Percentiles rank a stretch among this genome's conserved stretches.
Conservation (phyloP, 805 yeast genomes). For the Starmerella bombi region DNA sequence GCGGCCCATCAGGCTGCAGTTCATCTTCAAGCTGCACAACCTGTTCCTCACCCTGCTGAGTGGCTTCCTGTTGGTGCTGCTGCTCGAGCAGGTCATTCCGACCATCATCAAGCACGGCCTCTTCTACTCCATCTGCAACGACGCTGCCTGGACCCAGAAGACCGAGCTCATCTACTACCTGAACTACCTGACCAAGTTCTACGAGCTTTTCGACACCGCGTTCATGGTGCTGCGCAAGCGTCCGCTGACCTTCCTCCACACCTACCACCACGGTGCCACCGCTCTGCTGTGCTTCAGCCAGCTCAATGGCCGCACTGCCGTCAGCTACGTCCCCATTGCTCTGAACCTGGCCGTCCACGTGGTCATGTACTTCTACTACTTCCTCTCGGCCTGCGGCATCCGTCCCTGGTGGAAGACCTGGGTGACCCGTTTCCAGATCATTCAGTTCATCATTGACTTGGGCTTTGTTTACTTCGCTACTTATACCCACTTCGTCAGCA, state of each 20-base stretch:
- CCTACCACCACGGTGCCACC: constrained; percentile 97
- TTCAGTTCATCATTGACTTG: constrained; percentile 82
- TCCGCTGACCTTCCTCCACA: constrained; percentile 82
- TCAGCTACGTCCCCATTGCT: constrained; percentile 88
- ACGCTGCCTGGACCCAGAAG: constrained; percentile 68
- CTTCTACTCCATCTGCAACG: constrained; percentile 69
- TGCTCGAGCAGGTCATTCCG: constrained; percentile 78
- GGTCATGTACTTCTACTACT: constrained; percentile 95
- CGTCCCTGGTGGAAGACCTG: constrained; percentile 99
- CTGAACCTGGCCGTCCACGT: constrained; percentile 88
- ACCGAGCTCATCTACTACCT: constrained; percentile 76
- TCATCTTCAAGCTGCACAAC: constrained; percentile 76
- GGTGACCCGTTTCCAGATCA: constrained; percentile 92
- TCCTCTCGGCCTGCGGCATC: constrained; percentile 81
- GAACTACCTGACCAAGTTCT: constrained; percentile 78
- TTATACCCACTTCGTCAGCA: constrained; percentile 72
- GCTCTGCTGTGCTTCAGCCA: constrained; percentile 90
- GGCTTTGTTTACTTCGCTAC: constrained; percentile 88
- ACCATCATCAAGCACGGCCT: constrained; percentile 61
- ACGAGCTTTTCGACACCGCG: constrained; percentile 82
- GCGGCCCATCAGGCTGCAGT: constrained; percentile 60
- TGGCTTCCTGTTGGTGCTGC: constrained; percentile 48
- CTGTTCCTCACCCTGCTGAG: constrained; percentile 58
- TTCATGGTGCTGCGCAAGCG: constrained; percentile 86
- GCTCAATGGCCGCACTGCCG: constrained; percentile 76